phyloP scores from a whole-genome alignment of 257 asterid species.

The Buddleja alternifolia region DNA sequence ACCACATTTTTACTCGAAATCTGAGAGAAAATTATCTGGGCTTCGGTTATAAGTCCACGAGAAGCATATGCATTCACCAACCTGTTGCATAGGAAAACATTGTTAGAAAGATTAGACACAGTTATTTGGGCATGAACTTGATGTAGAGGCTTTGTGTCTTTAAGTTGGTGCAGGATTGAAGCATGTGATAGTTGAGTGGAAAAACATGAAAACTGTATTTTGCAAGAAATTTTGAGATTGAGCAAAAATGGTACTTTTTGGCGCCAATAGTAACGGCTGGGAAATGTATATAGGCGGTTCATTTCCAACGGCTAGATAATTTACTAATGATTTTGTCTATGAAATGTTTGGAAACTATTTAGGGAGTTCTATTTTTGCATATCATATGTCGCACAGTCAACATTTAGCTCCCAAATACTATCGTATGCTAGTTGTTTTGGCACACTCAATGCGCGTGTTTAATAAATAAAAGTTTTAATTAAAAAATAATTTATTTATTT shows the following conservation, averaged over 20 bases:
- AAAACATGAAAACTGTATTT: background rate
- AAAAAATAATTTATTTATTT: too few relatives aligned
- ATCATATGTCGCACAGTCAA: too few relatives aligned
- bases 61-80: conserved; percentile 59
- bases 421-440: too few relatives aligned
- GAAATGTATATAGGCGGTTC: conserved; percentile 28
- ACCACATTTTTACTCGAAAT: conserved; percentile 45
- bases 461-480: too few relatives aligned
- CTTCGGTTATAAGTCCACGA: conserved; percentile 34
- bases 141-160: conserved; percentile 44
- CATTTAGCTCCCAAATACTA: too few relatives aligned
- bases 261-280: conserved; percentile 38
- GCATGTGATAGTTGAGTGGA: conserved; percentile 37
- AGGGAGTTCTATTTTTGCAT: too few relatives aligned
- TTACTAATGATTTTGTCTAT: too few relatives aligned
- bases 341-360: too few relatives aligned
- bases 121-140: conserved; percentile 54
- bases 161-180: conserved; percentile 41
- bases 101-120: conserved; percentile 41
- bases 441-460: too few relatives aligned
- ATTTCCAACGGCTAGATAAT: conserved; percentile 17
- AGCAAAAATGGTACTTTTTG: conserved; percentile 25
- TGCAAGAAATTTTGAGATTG: background rate
- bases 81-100: conserved; percentile 52
- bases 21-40: conserved; percentile 50